Evolutionary conservation across 129 eudicot species (phyloP).

Genomic region (Lactuca sativa): DNA sequence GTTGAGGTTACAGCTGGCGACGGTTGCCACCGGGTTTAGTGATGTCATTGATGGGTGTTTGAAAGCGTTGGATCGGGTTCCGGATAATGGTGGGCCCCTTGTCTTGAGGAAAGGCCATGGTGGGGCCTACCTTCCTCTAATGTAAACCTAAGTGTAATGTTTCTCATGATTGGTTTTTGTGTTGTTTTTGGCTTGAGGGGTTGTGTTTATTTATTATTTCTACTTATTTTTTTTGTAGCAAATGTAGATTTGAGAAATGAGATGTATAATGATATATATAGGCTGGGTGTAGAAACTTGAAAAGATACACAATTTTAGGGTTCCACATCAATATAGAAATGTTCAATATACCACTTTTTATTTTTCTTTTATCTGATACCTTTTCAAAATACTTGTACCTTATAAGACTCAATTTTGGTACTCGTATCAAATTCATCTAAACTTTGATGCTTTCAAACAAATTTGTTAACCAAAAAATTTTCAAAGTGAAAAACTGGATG

Average conservation of each 20-base stretch:
- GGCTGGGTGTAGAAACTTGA: slow-evolving; percentile 14
- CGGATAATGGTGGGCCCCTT: slow-evolving; percentile 90
- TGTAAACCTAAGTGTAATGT: slow-evolving; percentile 39
- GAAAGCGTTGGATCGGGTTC: slow-evolving; percentile 81
- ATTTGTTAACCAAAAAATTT: too few species aligned
- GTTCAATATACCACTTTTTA: slow-evolving; percentile 8
- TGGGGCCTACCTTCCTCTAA: slow-evolving; percentile 94
- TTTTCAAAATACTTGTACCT: too few species aligned
- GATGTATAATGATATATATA: slow-evolving; percentile 13
- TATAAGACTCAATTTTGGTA: too few species aligned
- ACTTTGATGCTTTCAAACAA: too few species aligned
- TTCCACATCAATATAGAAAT: slow-evolving; percentile 27
- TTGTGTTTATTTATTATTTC: slow-evolving; percentile 13
- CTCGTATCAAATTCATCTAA: too few species aligned
- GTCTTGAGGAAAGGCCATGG: slow-evolving; percentile 98
- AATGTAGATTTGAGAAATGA: slow-evolving; percentile 21
- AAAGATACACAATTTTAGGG: not conserved
- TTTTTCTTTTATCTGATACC: too few species aligned
- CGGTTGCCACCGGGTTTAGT: slow-evolving; percentile 72
- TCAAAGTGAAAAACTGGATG: too few species aligned
- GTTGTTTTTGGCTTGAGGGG: slow-evolving; percentile 18
- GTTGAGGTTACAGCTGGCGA: slow-evolving; percentile 71
- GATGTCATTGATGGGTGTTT: slow-evolving; percentile 64
- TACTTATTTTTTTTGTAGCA: slow-evolving; percentile 22
- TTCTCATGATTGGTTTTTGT: slow-evolving; percentile 24